Base-by-base conservation (phyloP, 768 basidiomycete genomes). In the Boletus rubropictus region DNA sequence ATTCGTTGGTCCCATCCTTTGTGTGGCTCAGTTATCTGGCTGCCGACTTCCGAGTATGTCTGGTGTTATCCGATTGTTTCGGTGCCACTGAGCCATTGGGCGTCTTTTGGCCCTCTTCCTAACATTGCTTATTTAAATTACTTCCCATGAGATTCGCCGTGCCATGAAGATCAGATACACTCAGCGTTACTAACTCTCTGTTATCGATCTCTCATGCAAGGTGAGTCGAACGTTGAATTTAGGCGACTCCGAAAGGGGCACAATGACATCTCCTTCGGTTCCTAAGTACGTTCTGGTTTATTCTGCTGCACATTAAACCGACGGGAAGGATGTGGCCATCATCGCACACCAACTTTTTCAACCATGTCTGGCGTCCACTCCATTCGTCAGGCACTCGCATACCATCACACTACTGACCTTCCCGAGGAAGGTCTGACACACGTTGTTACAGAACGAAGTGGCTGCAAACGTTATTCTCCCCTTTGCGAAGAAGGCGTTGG, bases 381-480 rank as follows among this genome's bases (percentile, higher is more conserved):
- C 7, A 3, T 38, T 41, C 39, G 12, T 21, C 52, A 46, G 43
- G 36, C 50, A 20, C 9, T 14, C 12, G 5, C 48, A 2, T 58
- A 43, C 49, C 44, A 4, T 7, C 24, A 41, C 6, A 48, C 54
- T 2, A 7, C 39, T 1, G 49, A 53, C 8, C 34, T 76, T 8
- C 32, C 54, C n/a, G n/a, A n/a, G 1, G 5, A 36, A 3, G 1
- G 67, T 71, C 3, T 69, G 68, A 66, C 47, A 48, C 2, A 53
- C 57, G 1, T 47, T 77, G 11, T 32, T 22, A 1, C 49, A 43
- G 5, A 42, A 66, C 7, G 68, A 73, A 29, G 58, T 54, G 0
- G 41, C 60, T 4, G 65, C 73, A 3, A 77, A 78, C 43, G 51
- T 74, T 35, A 55, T 77, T 17, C 61, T 69, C 14, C 69, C 77